phyloP scores from a whole-genome alignment of 306 rosid genomes.

The Dryas alaskensis region DNA sequence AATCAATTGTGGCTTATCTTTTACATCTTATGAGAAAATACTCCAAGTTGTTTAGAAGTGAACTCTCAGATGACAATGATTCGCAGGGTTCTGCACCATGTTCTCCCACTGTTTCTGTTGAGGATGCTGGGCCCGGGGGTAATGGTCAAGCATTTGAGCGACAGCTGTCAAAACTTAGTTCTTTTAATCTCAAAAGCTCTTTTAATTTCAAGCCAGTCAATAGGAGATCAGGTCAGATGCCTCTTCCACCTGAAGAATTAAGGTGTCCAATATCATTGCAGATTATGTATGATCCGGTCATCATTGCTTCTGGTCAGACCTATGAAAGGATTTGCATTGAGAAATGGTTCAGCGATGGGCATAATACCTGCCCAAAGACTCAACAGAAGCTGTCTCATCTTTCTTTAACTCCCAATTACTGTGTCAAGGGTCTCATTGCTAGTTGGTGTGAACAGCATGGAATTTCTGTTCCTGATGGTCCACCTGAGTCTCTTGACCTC shows the following conservation, averaged over 20 bases:
- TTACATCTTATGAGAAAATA: slow-evolving; percentile 96
- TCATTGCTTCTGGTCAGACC: slow-evolving; percentile 95
- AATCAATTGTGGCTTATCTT: slow-evolving; percentile 88
- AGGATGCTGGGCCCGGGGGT: slow-evolving; percentile 47
- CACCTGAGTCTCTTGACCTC: slow-evolving; percentile 85
- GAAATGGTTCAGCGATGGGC: slow-evolving; percentile 93
- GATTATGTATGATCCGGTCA: slow-evolving; percentile 93
- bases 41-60: slow-evolving; percentile 89
- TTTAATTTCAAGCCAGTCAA: slow-evolving; percentile 60
- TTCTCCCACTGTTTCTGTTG: slow-evolving; percentile 80
- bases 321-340: slow-evolving; percentile 91
- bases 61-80: slow-evolving; percentile 82
- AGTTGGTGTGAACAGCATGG: slow-evolving; percentile 97
- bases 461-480: slow-evolving; percentile 74
- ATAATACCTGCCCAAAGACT: slow-evolving; percentile 84
- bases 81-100: slow-evolving; percentile 97
- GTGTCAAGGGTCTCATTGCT: slow-evolving; percentile 91
- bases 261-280: slow-evolving; percentile 97
- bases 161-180: slow-evolving; percentile 71
- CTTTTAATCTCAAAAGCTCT: slow-evolving; percentile 69
- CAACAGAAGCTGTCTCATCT: slow-evolving; percentile 74
- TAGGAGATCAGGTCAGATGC: slow-evolving; percentile 60
- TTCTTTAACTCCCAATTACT: slow-evolving; percentile 88
- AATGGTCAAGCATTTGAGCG: slow-evolving; percentile 68
- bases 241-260: slow-evolving; percentile 86